These are phyloP conservation scores for Aurinia saxatilis DNA, from an alignment of 345 rosid species.

Conservation along the genomic window DNA sequence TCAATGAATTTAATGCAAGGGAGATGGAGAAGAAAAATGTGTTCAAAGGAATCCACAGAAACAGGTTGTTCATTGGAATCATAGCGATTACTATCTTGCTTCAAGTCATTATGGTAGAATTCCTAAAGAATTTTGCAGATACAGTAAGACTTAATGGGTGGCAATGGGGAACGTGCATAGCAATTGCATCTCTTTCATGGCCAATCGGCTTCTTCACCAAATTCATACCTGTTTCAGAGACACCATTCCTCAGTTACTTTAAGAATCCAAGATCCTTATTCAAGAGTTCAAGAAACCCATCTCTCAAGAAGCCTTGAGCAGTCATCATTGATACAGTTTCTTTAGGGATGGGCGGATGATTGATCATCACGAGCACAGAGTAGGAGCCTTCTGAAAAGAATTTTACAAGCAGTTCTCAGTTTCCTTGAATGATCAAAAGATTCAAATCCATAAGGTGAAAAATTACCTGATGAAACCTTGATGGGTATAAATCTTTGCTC, in stretches of 20 bases:
- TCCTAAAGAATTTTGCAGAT: slow-evolving; percentile 50
- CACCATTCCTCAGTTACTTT: slow-evolving; percentile 38
- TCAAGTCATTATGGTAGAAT: slow-evolving; percentile 62
- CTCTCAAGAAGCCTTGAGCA: slow-evolving; percentile 24
- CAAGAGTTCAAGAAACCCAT: slow-evolving; percentile 8
- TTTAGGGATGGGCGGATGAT: background rate
- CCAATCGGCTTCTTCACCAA: slow-evolving; percentile 56
- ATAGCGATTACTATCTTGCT: slow-evolving; percentile 52
- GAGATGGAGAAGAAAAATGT: slow-evolving; percentile 63
- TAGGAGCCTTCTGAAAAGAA: background rate
- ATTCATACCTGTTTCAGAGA: slow-evolving; percentile 46
- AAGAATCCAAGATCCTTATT: slow-evolving; percentile 21
- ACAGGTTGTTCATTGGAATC: slow-evolving; percentile 47
- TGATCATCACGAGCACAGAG: background rate
- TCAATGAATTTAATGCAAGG: slow-evolving; percentile 66
- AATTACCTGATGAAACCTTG: background rate
- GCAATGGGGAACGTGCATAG: slow-evolving; percentile 51
- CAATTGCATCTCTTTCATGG: slow-evolving; percentile 49
- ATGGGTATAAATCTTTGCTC: background rate
- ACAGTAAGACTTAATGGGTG: slow-evolving; percentile 42
- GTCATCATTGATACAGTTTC: background rate
- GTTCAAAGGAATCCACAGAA: slow-evolving; percentile 48
- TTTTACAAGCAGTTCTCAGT: slow-evolving; percentile 3
- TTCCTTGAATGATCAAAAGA: slow-evolving; percentile 5
- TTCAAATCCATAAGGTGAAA: background rate